Conservation (phyloP, 2,329 filamentous ascomycete genomes). For the Cordyceps pruinosa region DNA sequence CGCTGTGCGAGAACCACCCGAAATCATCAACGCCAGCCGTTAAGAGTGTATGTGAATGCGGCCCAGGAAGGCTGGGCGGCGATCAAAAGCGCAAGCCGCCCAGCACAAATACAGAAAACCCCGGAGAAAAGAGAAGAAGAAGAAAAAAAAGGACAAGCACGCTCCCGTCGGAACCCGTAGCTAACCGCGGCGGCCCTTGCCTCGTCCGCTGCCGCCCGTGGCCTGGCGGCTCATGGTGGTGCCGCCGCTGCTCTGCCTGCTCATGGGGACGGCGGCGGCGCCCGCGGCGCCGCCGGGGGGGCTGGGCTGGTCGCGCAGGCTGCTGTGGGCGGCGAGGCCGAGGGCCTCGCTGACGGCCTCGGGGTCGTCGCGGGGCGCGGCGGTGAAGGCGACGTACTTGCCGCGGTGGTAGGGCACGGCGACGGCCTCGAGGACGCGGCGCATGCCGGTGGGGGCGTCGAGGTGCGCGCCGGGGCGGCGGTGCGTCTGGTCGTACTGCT, state of each 20-base stretch:
- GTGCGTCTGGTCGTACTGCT: conserved; percentile 47
- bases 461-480: conserved; percentile 50
- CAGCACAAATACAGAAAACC: neutral
- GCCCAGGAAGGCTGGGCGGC: neutral
- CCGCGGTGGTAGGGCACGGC: conserved; percentile 41
- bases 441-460: conserved; percentile 39
- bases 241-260: conserved; percentile 49
- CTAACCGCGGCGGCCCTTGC: conserved; percentile 33
- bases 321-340: conserved; percentile 43
- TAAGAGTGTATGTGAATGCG: neutral
- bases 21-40: conserved; percentile 7
- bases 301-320: conserved; percentile 35
- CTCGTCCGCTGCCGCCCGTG: conserved; percentile 42
- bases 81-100: neutral
- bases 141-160: neutral
- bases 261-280: conserved; percentile 43
- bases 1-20: neutral
- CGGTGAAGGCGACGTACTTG: conserved; percentile 42
- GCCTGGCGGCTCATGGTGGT: conserved; percentile 49
- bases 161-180: neutral
- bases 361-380: conserved; percentile 38
- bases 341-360: conserved; percentile 45
- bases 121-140: too few species aligned
- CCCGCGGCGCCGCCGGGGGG: conserved; percentile 22
- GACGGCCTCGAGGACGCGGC: conserved; percentile 49